Conservation (phyloP, 2,329 filamentous ascomycete species). For the Beauveria caledonica region DNA sequence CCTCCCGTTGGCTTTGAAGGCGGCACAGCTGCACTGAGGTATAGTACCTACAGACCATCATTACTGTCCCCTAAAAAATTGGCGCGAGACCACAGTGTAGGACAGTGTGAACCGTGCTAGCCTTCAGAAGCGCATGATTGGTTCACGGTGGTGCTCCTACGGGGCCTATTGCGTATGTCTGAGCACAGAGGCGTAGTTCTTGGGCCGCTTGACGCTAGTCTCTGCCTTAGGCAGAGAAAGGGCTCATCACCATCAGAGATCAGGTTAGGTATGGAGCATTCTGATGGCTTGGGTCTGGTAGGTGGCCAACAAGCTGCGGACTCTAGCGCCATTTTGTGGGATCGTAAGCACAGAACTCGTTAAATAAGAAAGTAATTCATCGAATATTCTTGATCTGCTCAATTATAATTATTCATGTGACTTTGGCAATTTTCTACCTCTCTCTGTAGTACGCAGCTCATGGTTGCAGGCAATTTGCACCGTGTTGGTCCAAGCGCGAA, state of each 20-base stretch:
- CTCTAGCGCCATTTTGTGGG: neutral
- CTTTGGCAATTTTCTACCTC: neutral
- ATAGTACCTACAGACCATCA: neutral
- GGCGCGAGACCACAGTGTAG: neutral
- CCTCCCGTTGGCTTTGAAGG: too few species aligned
- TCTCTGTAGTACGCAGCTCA: neutral
- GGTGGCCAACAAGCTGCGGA: neutral
- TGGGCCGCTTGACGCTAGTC: constrained; percentile 6
- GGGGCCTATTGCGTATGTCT: neutral
- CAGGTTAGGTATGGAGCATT: neutral
- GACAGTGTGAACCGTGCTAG: constrained; percentile 3
- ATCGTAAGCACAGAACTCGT: too few species aligned
- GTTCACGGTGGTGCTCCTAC: neutral
- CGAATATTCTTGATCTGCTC: too few species aligned
- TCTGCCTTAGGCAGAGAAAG: constrained; percentile 10
- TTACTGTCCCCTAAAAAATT: neutral
- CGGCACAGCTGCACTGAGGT: too few species aligned
- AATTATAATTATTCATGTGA: too few species aligned
- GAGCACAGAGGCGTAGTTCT: constrained; percentile 3
- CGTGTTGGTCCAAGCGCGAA: neutral
- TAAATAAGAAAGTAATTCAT: too few species aligned
- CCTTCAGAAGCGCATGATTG: neutral
- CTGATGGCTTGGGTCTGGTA: neutral
- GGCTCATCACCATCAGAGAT: neutral
- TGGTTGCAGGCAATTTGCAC: neutral